Percentiles rank a stretch among this genome's conserved stretches.
Conservation (phyloP, 75 land plant genomes). For the Pinus tabuliformis region DNA sequence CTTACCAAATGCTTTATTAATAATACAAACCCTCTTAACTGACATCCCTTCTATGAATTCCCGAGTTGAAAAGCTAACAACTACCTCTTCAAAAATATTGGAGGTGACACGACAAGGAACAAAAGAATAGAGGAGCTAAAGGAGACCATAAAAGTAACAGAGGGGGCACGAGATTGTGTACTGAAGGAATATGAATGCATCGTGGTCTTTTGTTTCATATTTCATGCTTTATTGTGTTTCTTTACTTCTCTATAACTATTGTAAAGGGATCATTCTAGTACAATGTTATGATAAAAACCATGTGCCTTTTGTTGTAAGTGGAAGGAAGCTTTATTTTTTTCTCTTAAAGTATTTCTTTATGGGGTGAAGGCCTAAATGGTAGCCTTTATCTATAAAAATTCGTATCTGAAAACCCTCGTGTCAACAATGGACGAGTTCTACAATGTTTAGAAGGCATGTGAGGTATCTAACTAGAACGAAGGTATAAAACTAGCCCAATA, state of each 20-base stretch:
- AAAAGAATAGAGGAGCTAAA: slow-evolving; percentile 79
- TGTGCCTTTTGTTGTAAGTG: no score
- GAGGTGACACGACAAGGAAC: slow-evolving; percentile 70
- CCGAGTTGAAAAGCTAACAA: slow-evolving; percentile 71
- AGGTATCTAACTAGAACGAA: no score
- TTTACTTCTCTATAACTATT: neutral
- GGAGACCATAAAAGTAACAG: slow-evolving; percentile 54
- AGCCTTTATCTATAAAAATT: no score
- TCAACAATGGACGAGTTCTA: no score
- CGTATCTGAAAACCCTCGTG: no score
- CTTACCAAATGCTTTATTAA: slow-evolving; percentile 78
- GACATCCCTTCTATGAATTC: slow-evolving; percentile 63
- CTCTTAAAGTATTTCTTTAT: no score
- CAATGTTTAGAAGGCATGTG: no score
- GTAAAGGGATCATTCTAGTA: no score
- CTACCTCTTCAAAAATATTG: slow-evolving; percentile 82
- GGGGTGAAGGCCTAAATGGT: no score
- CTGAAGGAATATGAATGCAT: slow-evolving; percentile 78
- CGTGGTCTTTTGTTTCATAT: slow-evolving; percentile 51
- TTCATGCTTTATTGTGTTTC: neutral
- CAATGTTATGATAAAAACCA: no score
- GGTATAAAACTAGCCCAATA: no score
- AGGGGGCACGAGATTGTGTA: slow-evolving; percentile 74
- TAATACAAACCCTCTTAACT: slow-evolving; percentile 73
- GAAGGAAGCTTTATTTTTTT: no score